These are phyloP conservation scores for Russula earlei DNA, from an alignment of 768 basidiomycete species.

Conservation along the genomic window DNA sequence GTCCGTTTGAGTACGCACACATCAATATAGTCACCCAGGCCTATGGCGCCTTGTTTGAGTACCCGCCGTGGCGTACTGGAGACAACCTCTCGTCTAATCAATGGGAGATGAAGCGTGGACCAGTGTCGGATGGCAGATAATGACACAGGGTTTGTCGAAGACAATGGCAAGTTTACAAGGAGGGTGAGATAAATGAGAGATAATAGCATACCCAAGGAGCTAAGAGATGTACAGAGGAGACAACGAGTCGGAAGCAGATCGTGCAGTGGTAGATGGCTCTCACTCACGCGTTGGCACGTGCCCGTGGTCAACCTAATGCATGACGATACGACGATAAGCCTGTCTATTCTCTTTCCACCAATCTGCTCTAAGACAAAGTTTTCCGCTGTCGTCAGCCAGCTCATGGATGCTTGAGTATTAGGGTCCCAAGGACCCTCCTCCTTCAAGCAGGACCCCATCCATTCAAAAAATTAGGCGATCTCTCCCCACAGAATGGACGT, in stretches of 20 bases:
- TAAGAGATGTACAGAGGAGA: not conserved
- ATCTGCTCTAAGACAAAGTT: not conserved
- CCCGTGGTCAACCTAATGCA: no score
- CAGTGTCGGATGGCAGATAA: not conserved
- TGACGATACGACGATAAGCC: no score
- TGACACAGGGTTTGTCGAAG: not conserved
- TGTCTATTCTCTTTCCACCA: not conserved
- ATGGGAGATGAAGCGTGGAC: slow-evolving; percentile 8
- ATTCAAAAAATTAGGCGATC: slow-evolving; percentile 12
- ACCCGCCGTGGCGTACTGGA: not conserved
- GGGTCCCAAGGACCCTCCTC: slow-evolving; percentile 59
- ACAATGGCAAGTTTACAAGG: not conserved
- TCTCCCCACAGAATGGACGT: slow-evolving; percentile 50
- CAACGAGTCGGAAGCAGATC: not conserved
- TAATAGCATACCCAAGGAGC: not conserved
- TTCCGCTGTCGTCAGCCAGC: not conserved
- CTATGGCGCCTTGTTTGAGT: slow-evolving; percentile 28
- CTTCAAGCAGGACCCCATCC: slow-evolving; percentile 38
- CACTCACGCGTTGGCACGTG: no score
- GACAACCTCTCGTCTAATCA: not conserved
- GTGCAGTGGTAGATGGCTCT: no score
- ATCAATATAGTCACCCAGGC: slow-evolving; percentile 54
- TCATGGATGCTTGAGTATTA: slow-evolving; percentile 69
- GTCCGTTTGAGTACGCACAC: slow-evolving; percentile 35
- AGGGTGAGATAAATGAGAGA: not conserved